A percentile compares a stretch with the other conserved stretches of the same genome.
Conservation (phyloP, 2,329 filamentous ascomycete genomes). For the Xylaria sp. region DNA sequence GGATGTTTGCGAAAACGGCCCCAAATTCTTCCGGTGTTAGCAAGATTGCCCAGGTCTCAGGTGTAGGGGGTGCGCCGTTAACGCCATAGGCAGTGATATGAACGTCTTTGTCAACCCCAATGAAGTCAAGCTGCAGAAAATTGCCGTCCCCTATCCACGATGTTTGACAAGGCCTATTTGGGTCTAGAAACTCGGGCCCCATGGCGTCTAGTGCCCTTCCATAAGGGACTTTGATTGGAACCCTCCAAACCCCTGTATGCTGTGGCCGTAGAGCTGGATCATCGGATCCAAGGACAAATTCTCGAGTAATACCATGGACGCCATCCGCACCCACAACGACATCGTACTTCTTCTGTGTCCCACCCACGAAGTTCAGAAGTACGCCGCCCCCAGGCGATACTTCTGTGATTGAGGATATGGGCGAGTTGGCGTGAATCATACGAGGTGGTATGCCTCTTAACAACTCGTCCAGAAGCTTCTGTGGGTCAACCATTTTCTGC, state of each 20-base stretch:
- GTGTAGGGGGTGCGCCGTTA: slow-evolving; percentile 15
- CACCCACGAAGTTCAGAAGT: slow-evolving; percentile 44
- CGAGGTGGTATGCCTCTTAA: slow-evolving; percentile 43
- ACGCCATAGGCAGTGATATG: slow-evolving; percentile 43
- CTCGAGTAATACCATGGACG: slow-evolving; percentile 41
- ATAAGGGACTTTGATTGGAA: slow-evolving; percentile 46
- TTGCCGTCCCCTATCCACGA: slow-evolving; percentile 48
- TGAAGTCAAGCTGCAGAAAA: slow-evolving; percentile 43
- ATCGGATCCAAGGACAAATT: slow-evolving; percentile 43
- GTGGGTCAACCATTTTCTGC: slow-evolving; percentile 44
- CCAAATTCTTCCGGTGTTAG: slow-evolving; percentile 49
- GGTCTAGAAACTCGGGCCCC: slow-evolving; percentile 45
- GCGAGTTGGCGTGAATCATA: slow-evolving; percentile 45
- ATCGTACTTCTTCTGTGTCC: slow-evolving; percentile 47
- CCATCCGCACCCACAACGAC: slow-evolving; percentile 48
- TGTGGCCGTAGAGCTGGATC: slow-evolving; percentile 39
- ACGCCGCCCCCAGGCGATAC: slow-evolving; percentile 35
- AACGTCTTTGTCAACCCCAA: slow-evolving; percentile 46
- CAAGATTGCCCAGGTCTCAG: slow-evolving; percentile 45
- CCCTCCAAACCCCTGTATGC: slow-evolving; percentile 46
- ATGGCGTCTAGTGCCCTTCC: slow-evolving; percentile 44
- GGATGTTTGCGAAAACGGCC: slow-evolving; percentile 43
- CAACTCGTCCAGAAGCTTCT: slow-evolving; percentile 45
- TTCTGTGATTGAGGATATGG: slow-evolving; percentile 43
- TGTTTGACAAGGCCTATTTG: slow-evolving; percentile 41